phyloP scores from a whole-genome alignment of 768 basidiomycete species.

The Tylopilus sp. region DNA sequence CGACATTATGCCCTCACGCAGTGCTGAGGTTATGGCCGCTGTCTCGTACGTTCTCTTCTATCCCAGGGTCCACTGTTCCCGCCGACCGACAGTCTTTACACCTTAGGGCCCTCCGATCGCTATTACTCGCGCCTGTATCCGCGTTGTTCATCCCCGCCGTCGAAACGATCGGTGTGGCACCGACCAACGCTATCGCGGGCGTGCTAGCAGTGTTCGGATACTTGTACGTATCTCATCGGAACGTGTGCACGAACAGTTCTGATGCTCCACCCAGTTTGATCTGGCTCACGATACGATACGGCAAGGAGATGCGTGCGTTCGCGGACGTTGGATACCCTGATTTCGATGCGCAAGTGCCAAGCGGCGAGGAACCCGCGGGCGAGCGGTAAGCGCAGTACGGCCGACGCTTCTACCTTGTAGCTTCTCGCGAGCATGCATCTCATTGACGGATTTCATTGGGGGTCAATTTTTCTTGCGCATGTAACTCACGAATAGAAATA shows the following conservation, averaged over 20 bases:
- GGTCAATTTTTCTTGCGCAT: too few relatives aligned
- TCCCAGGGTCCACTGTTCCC: not conserved
- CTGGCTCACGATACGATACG: slow-evolving; percentile 50
- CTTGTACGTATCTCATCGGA: slow-evolving; percentile 38
- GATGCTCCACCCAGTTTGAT: too few relatives aligned
- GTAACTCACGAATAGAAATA: too few relatives aligned
- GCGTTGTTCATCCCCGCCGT: slow-evolving; percentile 41
- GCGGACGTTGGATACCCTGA: slow-evolving; percentile 53
- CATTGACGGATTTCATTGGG: too few relatives aligned
- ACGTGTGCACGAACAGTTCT: not conserved
- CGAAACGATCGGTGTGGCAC: slow-evolving; percentile 47
- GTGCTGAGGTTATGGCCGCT: slow-evolving; percentile 61
- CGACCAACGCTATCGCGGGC: slow-evolving; percentile 47
- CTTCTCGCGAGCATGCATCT: too few relatives aligned
- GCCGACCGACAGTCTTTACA: too few relatives aligned
- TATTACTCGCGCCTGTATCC: slow-evolving; percentile 17
- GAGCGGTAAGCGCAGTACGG: too few relatives aligned
- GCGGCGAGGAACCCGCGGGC: too few relatives aligned
- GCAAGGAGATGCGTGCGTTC: slow-evolving; percentile 53
- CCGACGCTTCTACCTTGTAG: too few relatives aligned
- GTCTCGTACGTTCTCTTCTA: slow-evolving; percentile 39
- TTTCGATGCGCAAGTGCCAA: slow-evolving; percentile 3
- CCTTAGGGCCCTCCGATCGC: slow-evolving; percentile 24
- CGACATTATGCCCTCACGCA: slow-evolving; percentile 56
- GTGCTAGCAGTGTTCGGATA: slow-evolving; percentile 48